A percentile compares a stretch with the other conserved stretches of the same genome.
phyloP scores from a whole-genome alignment of 2,329 filamentous ascomycete genomes.

The Penicillium psychrosexuale region DNA sequence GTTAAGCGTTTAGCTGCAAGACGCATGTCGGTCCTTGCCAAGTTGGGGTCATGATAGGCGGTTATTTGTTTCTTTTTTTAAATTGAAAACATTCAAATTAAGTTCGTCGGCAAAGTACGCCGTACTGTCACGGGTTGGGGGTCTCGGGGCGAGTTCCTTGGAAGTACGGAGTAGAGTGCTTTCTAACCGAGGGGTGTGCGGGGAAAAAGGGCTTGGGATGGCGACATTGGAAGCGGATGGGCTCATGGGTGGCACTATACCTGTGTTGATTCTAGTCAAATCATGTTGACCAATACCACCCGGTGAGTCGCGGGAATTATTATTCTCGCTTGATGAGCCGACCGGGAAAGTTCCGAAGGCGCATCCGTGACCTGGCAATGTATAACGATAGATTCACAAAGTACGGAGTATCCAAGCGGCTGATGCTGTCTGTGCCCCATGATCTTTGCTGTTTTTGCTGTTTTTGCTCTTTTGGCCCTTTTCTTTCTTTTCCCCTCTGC shows the following conservation, averaged over 20 bases:
- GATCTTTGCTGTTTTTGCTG: neutral
- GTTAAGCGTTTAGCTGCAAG: neutral
- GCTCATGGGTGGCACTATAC: neutral
- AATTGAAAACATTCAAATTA: neutral
- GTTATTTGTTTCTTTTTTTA: neutral
- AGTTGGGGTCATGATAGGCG: neutral
- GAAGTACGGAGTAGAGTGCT: too few relatives aligned
- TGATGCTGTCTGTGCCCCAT: slow-evolving; percentile 3
- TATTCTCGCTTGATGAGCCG: slow-evolving; percentile 1
- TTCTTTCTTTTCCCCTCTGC: neutral
- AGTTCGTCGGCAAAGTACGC: neutral
- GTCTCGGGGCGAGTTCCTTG: neutral
- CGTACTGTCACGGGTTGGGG: neutral
- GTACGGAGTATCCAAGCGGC: slow-evolving; percentile 6
- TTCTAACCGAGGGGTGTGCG: neutral
- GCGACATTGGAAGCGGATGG: neutral
- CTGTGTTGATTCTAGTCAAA: neutral
- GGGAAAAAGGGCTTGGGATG: neutral
- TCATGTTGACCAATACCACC: neutral
- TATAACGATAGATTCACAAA: slow-evolving; percentile 2
- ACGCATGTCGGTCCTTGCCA: neutral
- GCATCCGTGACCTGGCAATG: neutral
- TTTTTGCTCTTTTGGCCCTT: neutral
- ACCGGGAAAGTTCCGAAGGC: neutral
- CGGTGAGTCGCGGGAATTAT: neutral